phyloP scores from a whole-genome alignment of 768 basidiomycete genomes.

The Crepidotus variabilis region DNA sequence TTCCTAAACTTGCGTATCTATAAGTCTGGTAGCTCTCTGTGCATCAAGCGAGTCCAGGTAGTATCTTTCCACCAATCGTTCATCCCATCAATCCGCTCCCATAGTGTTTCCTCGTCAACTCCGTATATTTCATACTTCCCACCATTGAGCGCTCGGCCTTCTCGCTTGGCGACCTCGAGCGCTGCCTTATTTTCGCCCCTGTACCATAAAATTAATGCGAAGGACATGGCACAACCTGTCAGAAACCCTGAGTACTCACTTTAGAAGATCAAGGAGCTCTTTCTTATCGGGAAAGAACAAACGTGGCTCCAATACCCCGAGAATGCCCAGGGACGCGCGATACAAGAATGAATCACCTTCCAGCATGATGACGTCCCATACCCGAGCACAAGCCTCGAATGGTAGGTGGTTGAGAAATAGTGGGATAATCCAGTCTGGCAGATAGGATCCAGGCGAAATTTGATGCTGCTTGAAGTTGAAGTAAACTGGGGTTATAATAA shows the following conservation, averaged over 20 bases:
- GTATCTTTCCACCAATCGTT: constrained; percentile 93
- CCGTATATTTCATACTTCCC: constrained; percentile 87
- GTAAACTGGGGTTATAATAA: constrained; percentile 53
- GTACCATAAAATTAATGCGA: constrained; percentile 1
- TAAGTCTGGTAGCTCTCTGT: constrained; percentile 80
- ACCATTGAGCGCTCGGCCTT: constrained; percentile 56
- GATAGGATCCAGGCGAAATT: constrained; percentile 80
- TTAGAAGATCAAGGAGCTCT: constrained; percentile 76
- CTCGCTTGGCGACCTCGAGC: constrained; percentile 76
- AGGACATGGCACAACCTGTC: constrained; percentile 1
- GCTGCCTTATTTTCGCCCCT: constrained; percentile 85
- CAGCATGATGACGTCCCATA: constrained; percentile 85
- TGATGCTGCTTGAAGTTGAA: constrained; percentile 95
- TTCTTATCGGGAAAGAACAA: constrained; percentile 84
- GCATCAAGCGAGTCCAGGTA: constrained; percentile 80
- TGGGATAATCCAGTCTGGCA: constrained; percentile 77
- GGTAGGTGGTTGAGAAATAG: constrained; percentile 85
- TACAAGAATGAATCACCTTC: constrained; percentile 92
- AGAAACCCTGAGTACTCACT: constrained; percentile 35
- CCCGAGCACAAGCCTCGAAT: constrained; percentile 82
- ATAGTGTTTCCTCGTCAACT: constrained; percentile 79
- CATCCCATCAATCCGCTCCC: constrained; percentile 79
- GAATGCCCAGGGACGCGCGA: constrained; percentile 76
- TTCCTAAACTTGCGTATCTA: constrained; percentile 16
- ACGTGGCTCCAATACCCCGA: constrained; percentile 80